phyloP scores from a whole-genome alignment of 768 basidiomycete genomes.

The Neoboletus brunneissimus region DNA sequence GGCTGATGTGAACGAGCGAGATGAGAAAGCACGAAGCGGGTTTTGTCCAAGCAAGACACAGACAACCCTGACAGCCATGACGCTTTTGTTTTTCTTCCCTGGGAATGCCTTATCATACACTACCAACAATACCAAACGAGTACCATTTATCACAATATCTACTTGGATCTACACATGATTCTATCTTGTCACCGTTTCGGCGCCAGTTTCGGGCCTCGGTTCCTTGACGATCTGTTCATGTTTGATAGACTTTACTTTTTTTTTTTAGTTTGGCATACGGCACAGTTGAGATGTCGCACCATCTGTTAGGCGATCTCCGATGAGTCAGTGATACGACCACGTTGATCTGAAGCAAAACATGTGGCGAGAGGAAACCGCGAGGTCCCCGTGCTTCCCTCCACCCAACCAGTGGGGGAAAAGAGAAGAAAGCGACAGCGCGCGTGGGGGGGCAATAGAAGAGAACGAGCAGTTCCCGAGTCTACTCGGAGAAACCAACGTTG shows the following conservation, averaged over 20 bases:
- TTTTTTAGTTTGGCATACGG: background rate
- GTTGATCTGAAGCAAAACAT: background rate
- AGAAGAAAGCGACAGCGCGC: too few relatives aligned
- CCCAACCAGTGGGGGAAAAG: background rate
- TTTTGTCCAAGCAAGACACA: background rate
- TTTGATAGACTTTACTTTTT: constrained; percentile 11
- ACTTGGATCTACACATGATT: constrained; percentile 1
- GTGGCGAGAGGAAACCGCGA: too few relatives aligned
- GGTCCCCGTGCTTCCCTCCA: background rate
- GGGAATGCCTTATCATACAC: background rate
- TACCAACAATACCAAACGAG: background rate
- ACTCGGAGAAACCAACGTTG: too few relatives aligned
- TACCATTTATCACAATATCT: constrained; percentile 12
- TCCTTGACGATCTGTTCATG: background rate
- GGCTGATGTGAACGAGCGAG: background rate
- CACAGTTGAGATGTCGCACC: background rate
- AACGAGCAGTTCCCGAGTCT: too few relatives aligned
- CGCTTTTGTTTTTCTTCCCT: background rate
- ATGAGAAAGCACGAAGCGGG: too few relatives aligned
- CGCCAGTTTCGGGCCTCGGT: background rate
- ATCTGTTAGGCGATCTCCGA: background rate
- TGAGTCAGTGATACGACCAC: background rate
- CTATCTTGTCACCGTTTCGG: background rate
- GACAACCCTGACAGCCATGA: background rate
- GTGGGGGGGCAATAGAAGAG: too few relatives aligned